A percentile compares a stretch with the other conserved stretches of the same genome.
Conservation (phyloP, 768 basidiomycete species). For the Russula vinacea region DNA sequence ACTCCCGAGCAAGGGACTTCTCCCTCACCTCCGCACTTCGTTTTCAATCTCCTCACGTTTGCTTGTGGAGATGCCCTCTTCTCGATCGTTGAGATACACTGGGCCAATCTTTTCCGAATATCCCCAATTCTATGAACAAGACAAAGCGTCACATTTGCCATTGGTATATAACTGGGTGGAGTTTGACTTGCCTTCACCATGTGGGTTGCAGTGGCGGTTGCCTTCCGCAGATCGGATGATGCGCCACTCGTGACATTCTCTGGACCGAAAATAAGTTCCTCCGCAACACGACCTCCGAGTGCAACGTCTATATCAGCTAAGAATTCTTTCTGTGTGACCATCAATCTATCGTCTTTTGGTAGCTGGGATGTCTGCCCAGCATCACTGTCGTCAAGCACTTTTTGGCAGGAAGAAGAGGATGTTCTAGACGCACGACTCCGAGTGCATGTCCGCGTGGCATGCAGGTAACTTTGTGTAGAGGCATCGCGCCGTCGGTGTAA, state of each 20-base stretch:
- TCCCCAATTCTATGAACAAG: constrained; percentile 58
- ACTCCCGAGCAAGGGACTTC: constrained; percentile 31
- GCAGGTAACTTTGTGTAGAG: constrained; percentile 96
- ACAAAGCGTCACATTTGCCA: background rate
- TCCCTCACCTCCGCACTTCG: constrained; percentile 76
- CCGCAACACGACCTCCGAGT: constrained; percentile 94
- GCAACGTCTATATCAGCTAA: constrained; percentile 83
- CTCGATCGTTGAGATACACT: constrained; percentile 72
- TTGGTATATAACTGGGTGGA: constrained; percentile 3
- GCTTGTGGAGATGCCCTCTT: constrained; percentile 65
- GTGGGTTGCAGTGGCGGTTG: constrained; percentile 71
- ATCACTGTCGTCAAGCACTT: constrained; percentile 1
- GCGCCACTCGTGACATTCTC: constrained; percentile 91
- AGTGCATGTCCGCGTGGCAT: constrained; percentile 93
- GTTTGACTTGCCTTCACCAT: constrained; percentile 82
- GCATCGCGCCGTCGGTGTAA: constrained; percentile 93
- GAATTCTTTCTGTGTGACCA: constrained; percentile 70
- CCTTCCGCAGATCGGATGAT: constrained; percentile 78
- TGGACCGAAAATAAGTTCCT: constrained; percentile 84
- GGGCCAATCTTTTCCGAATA: constrained; percentile 80
- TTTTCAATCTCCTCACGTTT: constrained; percentile 83
- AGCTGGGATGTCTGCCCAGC: constrained; percentile 60
- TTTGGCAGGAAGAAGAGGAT: background rate
- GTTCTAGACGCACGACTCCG: constrained; percentile 60
- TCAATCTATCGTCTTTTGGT: constrained; percentile 73